phyloP scores from a whole-genome alignment of 495 filamentous ascomycete genomes.

The Aspergillus hancockii region DNA sequence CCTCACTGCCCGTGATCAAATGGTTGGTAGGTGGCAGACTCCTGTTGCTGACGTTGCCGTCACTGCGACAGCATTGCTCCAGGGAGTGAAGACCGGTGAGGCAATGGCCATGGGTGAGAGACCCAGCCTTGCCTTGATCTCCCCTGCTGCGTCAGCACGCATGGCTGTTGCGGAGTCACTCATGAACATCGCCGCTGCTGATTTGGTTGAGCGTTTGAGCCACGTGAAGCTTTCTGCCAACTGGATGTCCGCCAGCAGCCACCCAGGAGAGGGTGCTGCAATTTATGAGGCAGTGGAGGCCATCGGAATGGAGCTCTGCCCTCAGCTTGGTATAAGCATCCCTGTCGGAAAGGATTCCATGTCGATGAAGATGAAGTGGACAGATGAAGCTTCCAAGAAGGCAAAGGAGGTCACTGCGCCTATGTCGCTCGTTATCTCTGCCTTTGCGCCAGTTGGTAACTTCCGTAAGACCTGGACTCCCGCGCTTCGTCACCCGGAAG shows the following conservation, averaged over 20 bases:
- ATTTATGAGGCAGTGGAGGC: constrained; percentile 94
- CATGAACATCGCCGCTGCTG: constrained; percentile 87
- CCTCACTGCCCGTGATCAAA: constrained; percentile 85
- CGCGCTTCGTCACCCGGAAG: constrained; percentile 75
- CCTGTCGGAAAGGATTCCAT: constrained; percentile 98
- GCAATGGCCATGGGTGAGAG: constrained; percentile 98
- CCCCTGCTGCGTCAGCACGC: constrained; percentile 84
- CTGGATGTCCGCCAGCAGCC: constrained; percentile 96
- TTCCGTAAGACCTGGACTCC: constrained; percentile 91
- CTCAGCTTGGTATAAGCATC: constrained; percentile 82
- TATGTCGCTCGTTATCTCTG: constrained; percentile 84
- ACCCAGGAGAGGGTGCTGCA: constrained; percentile 90
- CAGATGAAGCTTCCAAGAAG: constrained; percentile 64
- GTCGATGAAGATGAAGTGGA: constrained; percentile 98
- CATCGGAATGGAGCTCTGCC: constrained; percentile 85
- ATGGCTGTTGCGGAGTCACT: constrained; percentile 97
- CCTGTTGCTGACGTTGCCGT: constrained; percentile 93
- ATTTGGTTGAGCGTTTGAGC: constrained; percentile 72
- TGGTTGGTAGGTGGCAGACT: constrained; percentile 96
- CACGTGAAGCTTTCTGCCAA: constrained; percentile 89
- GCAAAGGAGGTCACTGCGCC: constrained; percentile 88
- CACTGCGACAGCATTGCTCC: constrained; percentile 75
- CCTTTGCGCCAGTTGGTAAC: constrained; percentile 81
- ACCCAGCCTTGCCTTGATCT: constrained; percentile 86
- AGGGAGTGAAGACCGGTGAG: constrained; percentile 78